Evolutionary conservation across 768 basidiomycete genomes (phyloP).

Genomic region (Lyophyllum decastes): DNA sequence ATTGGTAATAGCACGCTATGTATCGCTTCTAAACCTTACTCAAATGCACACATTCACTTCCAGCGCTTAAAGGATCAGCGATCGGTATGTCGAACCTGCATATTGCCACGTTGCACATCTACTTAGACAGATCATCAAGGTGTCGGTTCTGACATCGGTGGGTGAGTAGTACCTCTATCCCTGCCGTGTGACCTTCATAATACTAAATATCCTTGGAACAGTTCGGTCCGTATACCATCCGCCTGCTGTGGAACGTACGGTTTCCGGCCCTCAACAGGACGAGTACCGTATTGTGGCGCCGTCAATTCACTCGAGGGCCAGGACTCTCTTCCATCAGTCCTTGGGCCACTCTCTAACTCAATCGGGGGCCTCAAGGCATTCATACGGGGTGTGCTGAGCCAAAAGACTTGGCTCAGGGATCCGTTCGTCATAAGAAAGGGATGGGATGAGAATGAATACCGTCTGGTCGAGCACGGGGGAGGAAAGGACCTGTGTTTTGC

Average conservation of each 20-base stretch:
- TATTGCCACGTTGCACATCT: background rate
- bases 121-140: conserved; percentile 39
- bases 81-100: conserved; percentile 30
- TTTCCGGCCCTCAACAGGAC: conserved; percentile 66
- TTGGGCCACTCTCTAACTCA: conserved; percentile 69
- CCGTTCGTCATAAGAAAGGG: conserved; percentile 55
- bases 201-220: conserved; percentile 22
- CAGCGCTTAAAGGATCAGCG: conserved; percentile 46
- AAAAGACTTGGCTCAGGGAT: conserved; percentile 68
- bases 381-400: conserved; percentile 59
- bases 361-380: conserved; percentile 66
- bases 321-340: conserved; percentile 68
- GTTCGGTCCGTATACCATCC: conserved; percentile 72
- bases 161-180: conserved; percentile 38
- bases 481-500: conserved; percentile 56
- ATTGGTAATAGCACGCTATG: conserved; percentile 40
- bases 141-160: conserved; percentile 81
- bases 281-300: conserved; percentile 71
- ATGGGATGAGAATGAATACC: conserved; percentile 64
- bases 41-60: background rate
- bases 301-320: conserved; percentile 70
- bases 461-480: conserved; percentile 55
- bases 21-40: background rate
- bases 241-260: conserved; percentile 72
- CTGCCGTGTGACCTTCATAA: background rate